Evolutionary conservation across 1,139 yeast species (phyloP), one percentile per base, ranked within the genome.

Genomic region (Geotrichum carabidarum): DNA sequence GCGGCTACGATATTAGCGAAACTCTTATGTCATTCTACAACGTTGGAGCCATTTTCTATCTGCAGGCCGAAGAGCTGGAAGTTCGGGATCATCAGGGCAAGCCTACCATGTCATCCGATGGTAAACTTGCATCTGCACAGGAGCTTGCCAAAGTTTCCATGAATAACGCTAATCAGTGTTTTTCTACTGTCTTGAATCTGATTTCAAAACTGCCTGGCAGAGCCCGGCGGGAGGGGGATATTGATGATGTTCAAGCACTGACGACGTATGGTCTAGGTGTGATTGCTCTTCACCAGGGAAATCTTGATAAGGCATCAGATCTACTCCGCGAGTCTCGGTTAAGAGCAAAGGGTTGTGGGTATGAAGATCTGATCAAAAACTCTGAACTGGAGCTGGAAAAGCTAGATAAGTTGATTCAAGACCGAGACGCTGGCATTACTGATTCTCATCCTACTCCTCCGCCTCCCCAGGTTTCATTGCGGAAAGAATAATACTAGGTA

Each of bases 201-300:
- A 77, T 85, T 3, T 81, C 79, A 59, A 71, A 75, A 38, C 66
- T 81, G 7, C 81, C 84, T 1, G 71, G 74, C 45, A 66, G 65
- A 22, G 71, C 71, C 37, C 70, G 77, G 41, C 69, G 79, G 18
- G 76, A 76, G 36, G 70, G 72, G 5, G 72, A 75, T 14, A 75
- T 79, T 9, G 76, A 77, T 6, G 89, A 87, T 60, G 82, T 86
- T 1, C 81, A 85, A 35, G 95, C 95, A 0, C 74, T 89, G 64
- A 82, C 96, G 0, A 82, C 89, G 0, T 91, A 88, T 65, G 95
- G 96, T 0, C 74, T 88, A 43, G 98, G 96, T 0, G 95, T 90
- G 4, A 78, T 88, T 14, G 78, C 81, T 50, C 70, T 86, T 17
- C 90, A 87, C 64, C 64, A 74, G 41, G 77, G 81, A 1, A 72